Evolutionary conservation across 2,329 filamentous ascomycete species (phyloP).

Genomic region (Fusarium falciforme): DNA sequence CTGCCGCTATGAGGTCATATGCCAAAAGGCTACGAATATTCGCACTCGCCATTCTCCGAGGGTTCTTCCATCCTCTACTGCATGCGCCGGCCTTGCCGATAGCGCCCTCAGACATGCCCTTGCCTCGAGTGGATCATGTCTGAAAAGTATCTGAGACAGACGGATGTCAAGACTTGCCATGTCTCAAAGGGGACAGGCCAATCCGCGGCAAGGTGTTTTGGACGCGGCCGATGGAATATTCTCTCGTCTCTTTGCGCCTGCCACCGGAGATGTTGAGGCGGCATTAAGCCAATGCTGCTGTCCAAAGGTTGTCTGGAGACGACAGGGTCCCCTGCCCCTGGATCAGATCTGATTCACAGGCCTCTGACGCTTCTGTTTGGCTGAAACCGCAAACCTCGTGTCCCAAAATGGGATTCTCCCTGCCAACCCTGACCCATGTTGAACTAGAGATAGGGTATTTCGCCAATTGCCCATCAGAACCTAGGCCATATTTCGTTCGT

Average conservation of each 20-base stretch:
- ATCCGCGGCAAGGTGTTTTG: background rate
- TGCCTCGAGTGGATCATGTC: conserved; percentile 5
- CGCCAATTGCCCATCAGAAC: conserved; percentile 27
- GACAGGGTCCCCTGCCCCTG: conserved; percentile 27
- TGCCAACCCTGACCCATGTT: conserved; percentile 16
- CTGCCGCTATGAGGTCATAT: conserved; percentile 40
- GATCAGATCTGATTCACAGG: conserved; percentile 40
- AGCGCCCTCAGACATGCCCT: background rate
- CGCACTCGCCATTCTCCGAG: background rate
- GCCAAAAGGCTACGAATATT: conserved; percentile 16
- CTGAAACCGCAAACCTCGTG: conserved; percentile 45
- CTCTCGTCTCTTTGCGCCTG: background rate
- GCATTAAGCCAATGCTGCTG: conserved; percentile 1
- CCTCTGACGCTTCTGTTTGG: conserved; percentile 38
- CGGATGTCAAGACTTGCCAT: background rate
- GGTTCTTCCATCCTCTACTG: background rate
- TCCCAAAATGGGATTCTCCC: conserved; percentile 47
- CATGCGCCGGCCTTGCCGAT: conserved; percentile 24
- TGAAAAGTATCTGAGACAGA: conserved; percentile 13
- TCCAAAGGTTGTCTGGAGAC: background rate
- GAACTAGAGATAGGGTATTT: conserved; percentile 21
- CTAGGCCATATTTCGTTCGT: conserved; percentile 16
- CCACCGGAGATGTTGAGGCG: conserved; percentile 14
- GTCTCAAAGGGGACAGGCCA: background rate
- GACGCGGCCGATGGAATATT: background rate